Base-by-base conservation (phyloP, 495 filamentous ascomycete species). In the Xylaria cubensis region DNA sequence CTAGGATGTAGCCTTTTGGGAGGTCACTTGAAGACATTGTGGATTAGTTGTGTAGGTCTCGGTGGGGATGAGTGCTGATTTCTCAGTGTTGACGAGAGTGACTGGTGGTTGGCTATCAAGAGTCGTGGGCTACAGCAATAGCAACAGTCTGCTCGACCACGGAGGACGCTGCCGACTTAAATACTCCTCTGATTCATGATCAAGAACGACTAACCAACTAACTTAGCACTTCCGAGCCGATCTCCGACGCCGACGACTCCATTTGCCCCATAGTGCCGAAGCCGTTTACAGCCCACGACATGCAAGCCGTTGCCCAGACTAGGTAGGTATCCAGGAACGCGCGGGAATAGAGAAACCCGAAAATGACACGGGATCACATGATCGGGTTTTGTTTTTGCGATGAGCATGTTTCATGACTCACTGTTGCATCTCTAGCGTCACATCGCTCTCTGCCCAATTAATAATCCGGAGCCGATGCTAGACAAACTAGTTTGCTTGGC, bases 1-100 rank as follows among this genome's bases (percentile, higher is more conserved):
- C 75, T 9, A 85, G 68, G 21, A 65, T 76, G 67, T 84, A 84
- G 53, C 78, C 78, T 17, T 62, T 2, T 0, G 82, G 80, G 17
- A 85, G 81, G 29, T 7, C 32, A 21, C 5, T 46, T 42, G 64
- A 24, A 1, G 71, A 8, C 64, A 70, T 69, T 41, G 67, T 39
- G 39, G 19, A 10, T 39, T 8, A 10, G 39, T 59, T 61, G 32
- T 21, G 17, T 61, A 61, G 32, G 7, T 39, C 9, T 34, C 9
- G 4, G 56, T 4, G 17, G 9, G 21, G 26, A n/a, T 29, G 26
- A n/a, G 7, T n/a, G 29, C 17, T 4, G 26, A 59, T 59, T 19
- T 56, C 26, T 58, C 13, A 17, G 55, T 32, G 32, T 39, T 32
- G 8, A 17, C 21, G 56, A 21, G 17, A 9, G 9, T 15, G 13